Conservation (phyloP, 768 basidiomycete genomes). For the Phanerodontia chrysosporium region DNA sequence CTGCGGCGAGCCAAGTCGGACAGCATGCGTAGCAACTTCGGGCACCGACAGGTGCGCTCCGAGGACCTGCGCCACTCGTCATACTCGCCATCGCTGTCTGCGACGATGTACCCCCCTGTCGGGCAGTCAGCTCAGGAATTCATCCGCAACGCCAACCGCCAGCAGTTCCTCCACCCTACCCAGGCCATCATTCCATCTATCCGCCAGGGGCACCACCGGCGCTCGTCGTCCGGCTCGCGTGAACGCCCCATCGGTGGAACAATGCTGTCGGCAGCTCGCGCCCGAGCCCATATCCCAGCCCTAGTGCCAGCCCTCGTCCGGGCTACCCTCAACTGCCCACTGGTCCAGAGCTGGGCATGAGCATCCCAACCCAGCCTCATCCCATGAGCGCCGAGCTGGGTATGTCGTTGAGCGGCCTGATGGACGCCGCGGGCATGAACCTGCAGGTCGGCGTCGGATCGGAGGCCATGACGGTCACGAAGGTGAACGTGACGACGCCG, state of each 20-base stretch:
- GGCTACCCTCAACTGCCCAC: constrained; percentile 44
- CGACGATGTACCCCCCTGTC: constrained; percentile 20
- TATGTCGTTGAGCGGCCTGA: constrained; percentile 15
- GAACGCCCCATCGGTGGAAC: constrained; percentile 23
- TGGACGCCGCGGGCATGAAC: constrained; percentile 11
- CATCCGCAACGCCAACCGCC: constrained; percentile 26
- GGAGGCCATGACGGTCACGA: constrained; percentile 30
- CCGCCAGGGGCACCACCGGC: constrained; percentile 29
- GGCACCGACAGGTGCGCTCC: constrained; percentile 52
- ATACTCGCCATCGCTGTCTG: constrained; percentile 29
- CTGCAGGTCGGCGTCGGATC: constrained; percentile 19
- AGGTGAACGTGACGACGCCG: constrained; percentile 86
- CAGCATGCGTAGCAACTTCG: constrained; percentile 28
- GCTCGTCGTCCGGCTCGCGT: constrained; percentile 38
- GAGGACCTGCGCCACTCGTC: constrained; percentile 48
- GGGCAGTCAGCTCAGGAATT: constrained; percentile 39
- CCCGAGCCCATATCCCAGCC: constrained; percentile 63
- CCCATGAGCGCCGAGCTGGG: constrained; percentile 11
- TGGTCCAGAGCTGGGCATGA: constrained; percentile 12
- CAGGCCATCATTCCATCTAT: constrained; percentile 30
- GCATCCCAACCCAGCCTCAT: constrained; percentile 9
- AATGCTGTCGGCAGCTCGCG: constrained; percentile 28
- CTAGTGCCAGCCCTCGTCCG: constrained; percentile 58
- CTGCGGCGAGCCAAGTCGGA: constrained; percentile 54
- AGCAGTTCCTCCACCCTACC: constrained; percentile 40